Conservation (phyloP, 192 early-diverging fungal genomes). For the Rhizophagus clarus region DNA sequence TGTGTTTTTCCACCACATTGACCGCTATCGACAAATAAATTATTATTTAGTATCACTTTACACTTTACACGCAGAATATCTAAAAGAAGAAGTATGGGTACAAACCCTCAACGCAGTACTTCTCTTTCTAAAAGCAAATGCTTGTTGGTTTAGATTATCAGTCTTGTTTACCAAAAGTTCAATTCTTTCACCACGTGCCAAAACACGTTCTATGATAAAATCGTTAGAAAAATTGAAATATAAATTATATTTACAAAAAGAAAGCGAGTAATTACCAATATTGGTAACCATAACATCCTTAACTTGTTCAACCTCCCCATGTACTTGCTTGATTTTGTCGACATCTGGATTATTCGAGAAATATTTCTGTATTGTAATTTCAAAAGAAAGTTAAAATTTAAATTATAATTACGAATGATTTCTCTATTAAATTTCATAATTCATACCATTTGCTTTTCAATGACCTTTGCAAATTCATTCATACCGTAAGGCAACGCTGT, state of each 20-base stretch:
- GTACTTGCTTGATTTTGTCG: constrained; percentile 79
- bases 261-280: constrained; percentile 59
- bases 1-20: constrained; percentile 96
- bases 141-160: constrained; percentile 81
- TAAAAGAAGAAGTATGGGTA: neutral
- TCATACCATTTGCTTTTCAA: constrained; percentile 82
- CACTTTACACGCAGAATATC: neutral
- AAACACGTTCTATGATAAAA: constrained; percentile 68
- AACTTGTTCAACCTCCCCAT: constrained; percentile 91
- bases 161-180: constrained; percentile 92
- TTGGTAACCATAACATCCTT: constrained; percentile 95
- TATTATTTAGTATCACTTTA: neutral
- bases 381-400: constrained; percentile 2
- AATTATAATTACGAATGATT: constrained; percentile 8
- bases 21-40: constrained; percentile 46
- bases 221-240: neutral
- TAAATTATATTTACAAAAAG: neutral
- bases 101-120: constrained; percentile 73
- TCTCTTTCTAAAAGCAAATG: constrained; percentile 88
- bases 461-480: constrained; percentile 77
- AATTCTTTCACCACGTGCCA: constrained; percentile 87
- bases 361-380: constrained; percentile 56
- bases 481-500: constrained; percentile 72
- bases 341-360: constrained; percentile 70
- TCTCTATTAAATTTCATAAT: too few species aligned